Base-by-base conservation (phyloP, 139 green algal species). In the Chlorella sp. region DNA sequence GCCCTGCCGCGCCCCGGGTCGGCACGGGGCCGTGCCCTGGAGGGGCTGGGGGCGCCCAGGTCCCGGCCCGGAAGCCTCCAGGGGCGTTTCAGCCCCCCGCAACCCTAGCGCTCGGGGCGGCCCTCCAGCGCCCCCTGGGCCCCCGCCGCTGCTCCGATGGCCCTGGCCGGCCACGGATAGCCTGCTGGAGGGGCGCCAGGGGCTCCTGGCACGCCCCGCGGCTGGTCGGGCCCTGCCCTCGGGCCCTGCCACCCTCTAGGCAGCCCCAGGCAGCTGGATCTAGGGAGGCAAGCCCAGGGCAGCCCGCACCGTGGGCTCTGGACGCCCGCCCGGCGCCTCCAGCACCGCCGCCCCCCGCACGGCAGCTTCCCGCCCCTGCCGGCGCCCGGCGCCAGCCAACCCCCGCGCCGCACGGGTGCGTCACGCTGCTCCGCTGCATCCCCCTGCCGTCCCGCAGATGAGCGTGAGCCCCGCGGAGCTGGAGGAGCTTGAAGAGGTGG, bases 401-500 rank as follows among this genome's bases (percentile, higher is more conserved):
- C 41, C 28, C 44, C 26, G 23, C 9, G 21, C 6, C 0, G 2
- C 20, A 11, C 41, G 36, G 7, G 30, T 55, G 21, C 38, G n/a
- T 23, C 25, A 36, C 36, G 21, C 12, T 56, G 18, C 21, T 6
- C 44, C 6, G 44, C 44, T 51, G 44, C 7, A 6, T 51, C 7
- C 28, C 7, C 15, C 34, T 56, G 44, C 7, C 11, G 1, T 17
- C 18, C 21, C 65, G 65, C 85, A 86, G 79, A 79, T 87, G 74
- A 30, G 74, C 17, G 70, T 89, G 7, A 83, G 69, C 34, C 85
- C 85, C 38, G 85, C 76, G 13, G 85, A 89, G 55, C 36, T 71
- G 30, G 78, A 81, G 34, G 85, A 89, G 72, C 68, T 89, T 39
- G 85, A 89, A 60, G 56, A 68, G 28, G 85, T 89, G 51, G 41